Evolutionary conservation across 2,329 filamentous ascomycete species (phyloP), one percentile per base, ranked within the genome.

Genomic region (Fusarium oligoseptatum): DNA sequence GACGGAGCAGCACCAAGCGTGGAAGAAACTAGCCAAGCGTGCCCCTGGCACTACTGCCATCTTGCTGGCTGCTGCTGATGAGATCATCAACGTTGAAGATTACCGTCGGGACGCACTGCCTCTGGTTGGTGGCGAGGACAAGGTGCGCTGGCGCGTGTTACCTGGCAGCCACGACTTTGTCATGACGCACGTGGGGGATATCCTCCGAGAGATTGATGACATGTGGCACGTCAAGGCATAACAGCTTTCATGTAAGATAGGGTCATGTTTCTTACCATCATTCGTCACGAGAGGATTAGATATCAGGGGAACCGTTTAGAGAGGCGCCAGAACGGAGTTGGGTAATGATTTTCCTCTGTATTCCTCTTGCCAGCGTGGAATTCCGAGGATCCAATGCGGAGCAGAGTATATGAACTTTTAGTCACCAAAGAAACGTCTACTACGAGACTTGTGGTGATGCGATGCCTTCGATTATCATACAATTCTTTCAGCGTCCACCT

Each of bases 81-180:
- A 88, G 74, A 83, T 92, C 55, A 87, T 92, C 67, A 82, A 89
- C 69, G 80, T 80, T n/a, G 81, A 82, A 3, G 85, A 88, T 60
- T 90, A 90, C 75, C 80, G 81, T 57, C 78, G 81, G 32, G 87
- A 90, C 50, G 88, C 84, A 4, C 80, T 89, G 65, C 86, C 87
- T 22, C 80, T 90, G 20, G 76, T 89, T 45, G 88, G 88, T 15
- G 88, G 90, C 11, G 79, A 81, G 58, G 83, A 85, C 1, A 84
- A 84, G 15, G 85, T 91, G 8, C 80, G 82, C 48, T 90, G 88
- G 86, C 84, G 82, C 37, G 79, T 88, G 12, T 81, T 92, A 2
- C 85, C 86, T 0, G 89, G 88, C 2, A 87, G 85, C 2, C 90
- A 92, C 76, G 90, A 92, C 72, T 92, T 92, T 75, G 89, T 90